Percentiles rank a stretch among this genome's conserved stretches.
Conservation (phyloP, 2,329 filamentous ascomycete species). For the Stemphylium beticola region DNA sequence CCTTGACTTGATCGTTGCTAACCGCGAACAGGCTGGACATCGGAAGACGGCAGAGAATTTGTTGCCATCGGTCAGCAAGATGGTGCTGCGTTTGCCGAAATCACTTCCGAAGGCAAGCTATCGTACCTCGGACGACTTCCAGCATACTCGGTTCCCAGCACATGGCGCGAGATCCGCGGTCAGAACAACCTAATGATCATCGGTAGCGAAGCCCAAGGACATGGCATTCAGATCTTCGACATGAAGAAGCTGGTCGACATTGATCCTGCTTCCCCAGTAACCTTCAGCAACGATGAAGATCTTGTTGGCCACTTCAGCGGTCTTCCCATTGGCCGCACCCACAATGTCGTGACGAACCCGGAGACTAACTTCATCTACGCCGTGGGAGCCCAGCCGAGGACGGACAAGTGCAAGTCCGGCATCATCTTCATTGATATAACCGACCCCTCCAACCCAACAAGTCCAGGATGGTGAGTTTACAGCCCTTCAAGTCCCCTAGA, state of each 20-base stretch:
- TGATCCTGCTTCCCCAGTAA: slow-evolving; percentile 44
- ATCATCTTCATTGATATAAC: slow-evolving; percentile 66
- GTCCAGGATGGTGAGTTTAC: slow-evolving; percentile 53
- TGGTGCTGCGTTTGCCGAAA: slow-evolving; percentile 62
- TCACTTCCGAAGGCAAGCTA: slow-evolving; percentile 58
- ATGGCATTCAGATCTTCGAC: slow-evolving; percentile 69
- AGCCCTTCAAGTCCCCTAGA: not conserved
- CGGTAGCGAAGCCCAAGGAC: slow-evolving; percentile 50
- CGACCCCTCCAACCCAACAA: slow-evolving; percentile 60
- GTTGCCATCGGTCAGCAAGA: slow-evolving; percentile 62
- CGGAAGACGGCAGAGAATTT: slow-evolving; percentile 60
- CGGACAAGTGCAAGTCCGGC: slow-evolving; percentile 56
- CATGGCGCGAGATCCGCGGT: slow-evolving; percentile 61
- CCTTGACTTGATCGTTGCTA: not conserved
- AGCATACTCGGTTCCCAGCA: slow-evolving; percentile 52
- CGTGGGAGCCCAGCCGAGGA: slow-evolving; percentile 45
- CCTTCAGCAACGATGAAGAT: slow-evolving; percentile 42
- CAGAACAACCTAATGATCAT: slow-evolving; percentile 55
- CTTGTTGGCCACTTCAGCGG: slow-evolving; percentile 44
- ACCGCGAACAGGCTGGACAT: slow-evolving; percentile 54
- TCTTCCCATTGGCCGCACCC: slow-evolving; percentile 45
- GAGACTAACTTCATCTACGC: slow-evolving; percentile 48
- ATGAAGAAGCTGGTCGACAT: slow-evolving; percentile 56
- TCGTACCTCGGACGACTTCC: slow-evolving; percentile 62
- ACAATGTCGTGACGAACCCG: slow-evolving; percentile 50